phyloP scores from a whole-genome alignment of 1,139 yeast species.

The Yamadazyma triangularis region DNA sequence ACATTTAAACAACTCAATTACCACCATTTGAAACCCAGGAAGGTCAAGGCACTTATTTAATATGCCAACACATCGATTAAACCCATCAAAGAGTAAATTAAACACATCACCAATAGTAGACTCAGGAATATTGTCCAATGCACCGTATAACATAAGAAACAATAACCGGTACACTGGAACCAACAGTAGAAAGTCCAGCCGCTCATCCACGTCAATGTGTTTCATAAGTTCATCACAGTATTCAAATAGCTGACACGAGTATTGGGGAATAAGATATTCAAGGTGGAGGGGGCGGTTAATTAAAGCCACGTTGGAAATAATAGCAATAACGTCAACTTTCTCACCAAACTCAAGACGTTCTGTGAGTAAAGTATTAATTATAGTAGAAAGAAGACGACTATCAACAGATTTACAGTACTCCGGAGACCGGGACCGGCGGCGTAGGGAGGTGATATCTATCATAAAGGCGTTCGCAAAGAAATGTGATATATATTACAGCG shows the following conservation, averaged over 20 bases:
- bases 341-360: constrained; percentile 10
- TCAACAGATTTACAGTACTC: too few species aligned
- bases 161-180: constrained; percentile 23
- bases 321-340: constrained; percentile 15
- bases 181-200: constrained; percentile 14
- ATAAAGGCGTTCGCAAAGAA: too few species aligned
- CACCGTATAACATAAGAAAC: constrained; percentile 24
- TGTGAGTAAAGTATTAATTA: too few species aligned
- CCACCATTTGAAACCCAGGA: constrained; percentile 11
- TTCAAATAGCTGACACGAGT: constrained; percentile 13
- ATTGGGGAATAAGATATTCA: constrained; percentile 16
- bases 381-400: too few species aligned
- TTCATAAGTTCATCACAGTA: constrained; percentile 13
- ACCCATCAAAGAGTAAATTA: constrained; percentile 12
- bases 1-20: constrained; percentile 25
- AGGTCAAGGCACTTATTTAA: constrained; percentile 3
- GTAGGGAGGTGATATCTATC: too few species aligned
- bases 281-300: constrained; percentile 21
- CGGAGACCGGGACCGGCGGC: too few species aligned
- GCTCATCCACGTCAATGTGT: constrained; percentile 2
- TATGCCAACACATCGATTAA: constrained; percentile 10
- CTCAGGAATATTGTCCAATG: constrained; percentile 8
- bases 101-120: constrained; percentile 11
- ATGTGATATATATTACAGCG: too few species aligned
- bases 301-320: constrained; percentile 19